Evolutionary conservation across 352 stramenopile species (phyloP).

Genomic region (Thalassiosira exigua): DNA sequence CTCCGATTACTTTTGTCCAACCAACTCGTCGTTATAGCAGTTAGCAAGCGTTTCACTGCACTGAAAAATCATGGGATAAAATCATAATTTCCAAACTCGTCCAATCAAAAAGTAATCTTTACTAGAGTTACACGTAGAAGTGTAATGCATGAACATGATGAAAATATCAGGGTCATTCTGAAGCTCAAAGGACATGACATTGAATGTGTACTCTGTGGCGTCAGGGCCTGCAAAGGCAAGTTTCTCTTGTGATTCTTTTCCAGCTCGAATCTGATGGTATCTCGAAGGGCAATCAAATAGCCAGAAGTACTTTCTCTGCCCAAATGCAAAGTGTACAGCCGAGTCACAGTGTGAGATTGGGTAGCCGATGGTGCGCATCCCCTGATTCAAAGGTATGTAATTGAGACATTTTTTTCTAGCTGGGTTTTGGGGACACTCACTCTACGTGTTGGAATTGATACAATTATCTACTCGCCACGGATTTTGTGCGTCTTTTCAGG

Average conservation of each 20-base stretch:
- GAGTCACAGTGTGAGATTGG: slow-evolving; percentile 45
- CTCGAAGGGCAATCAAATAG: slow-evolving; percentile 27
- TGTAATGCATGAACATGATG: slow-evolving; percentile 40
- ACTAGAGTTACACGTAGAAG: no score
- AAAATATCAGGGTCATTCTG: slow-evolving; percentile 28
- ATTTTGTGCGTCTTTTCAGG: no score
- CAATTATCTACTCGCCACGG: no score
- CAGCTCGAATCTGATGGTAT: slow-evolving; percentile 26
- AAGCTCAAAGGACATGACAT: slow-evolving; percentile 34
- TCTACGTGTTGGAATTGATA: no score
- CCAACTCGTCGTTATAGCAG: no score
- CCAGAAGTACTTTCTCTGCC: background rate
- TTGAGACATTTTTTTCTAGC: no score
- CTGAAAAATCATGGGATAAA: no score
- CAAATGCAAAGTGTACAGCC: slow-evolving; percentile 4
- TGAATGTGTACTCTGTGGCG: slow-evolving; percentile 15
- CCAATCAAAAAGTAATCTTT: no score
- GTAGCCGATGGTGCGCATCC: slow-evolving; percentile 33
- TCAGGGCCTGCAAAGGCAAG: slow-evolving; percentile 24
- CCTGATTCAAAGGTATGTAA: slow-evolving; percentile 40
- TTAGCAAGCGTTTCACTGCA: no score
- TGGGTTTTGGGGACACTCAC: no score
- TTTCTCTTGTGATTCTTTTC: background rate
- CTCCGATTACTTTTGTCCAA: no score
- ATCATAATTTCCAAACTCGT: no score